Evolutionary conservation across 345 rosid species (phyloP), one percentile per base, ranked within the genome.

Genomic region (Hevea brasiliensis): DNA sequence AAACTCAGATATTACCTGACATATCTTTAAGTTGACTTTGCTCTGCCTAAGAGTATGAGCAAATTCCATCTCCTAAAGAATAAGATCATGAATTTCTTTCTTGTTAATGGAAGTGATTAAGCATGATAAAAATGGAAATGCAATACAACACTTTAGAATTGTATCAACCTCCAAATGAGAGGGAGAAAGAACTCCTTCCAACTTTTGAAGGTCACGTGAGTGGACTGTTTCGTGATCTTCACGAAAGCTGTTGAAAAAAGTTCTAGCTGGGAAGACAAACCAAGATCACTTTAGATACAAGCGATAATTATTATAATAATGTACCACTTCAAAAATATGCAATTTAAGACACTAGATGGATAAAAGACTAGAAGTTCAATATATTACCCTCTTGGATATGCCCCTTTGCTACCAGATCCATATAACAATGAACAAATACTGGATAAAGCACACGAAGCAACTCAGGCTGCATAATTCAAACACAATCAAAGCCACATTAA

Each of bases 381-480:
- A 70, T 32, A 11, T 21, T 81, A 96, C 97, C 97, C 72, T 91
- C 95, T 84, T 87, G 95, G 66, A 92, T 80, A 73, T 89, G 86
- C 44, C 92, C 94, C 80, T 88, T 89, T 0, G 94, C 92, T 27
- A 96, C 90, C 70, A 96, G 81, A 84, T 96, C 96, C 97, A 95
- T 90, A 76, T 91, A 93, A 71, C 93, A 89, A 77, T 95, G 98
- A 70, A 93, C 85, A 80, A 91, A 95, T 40, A 93, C 96, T 0
- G 99, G 98, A 90, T 93, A 93, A 77, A 95, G 96, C 74, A 96
- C 96, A 45, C 97, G 91, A 67, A 96, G 97, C 82, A 96, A 84
- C 74, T 96, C 98, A 71, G 88, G 93, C 99, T 96, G 93, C 85
- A 82, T 24, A 57, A 65, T 71, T 20, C 27, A 79, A 78, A 64